These are phyloP conservation scores for Naganishia vishniacii DNA, from an alignment of 768 basidiomycete species.

Conservation along the genomic window DNA sequence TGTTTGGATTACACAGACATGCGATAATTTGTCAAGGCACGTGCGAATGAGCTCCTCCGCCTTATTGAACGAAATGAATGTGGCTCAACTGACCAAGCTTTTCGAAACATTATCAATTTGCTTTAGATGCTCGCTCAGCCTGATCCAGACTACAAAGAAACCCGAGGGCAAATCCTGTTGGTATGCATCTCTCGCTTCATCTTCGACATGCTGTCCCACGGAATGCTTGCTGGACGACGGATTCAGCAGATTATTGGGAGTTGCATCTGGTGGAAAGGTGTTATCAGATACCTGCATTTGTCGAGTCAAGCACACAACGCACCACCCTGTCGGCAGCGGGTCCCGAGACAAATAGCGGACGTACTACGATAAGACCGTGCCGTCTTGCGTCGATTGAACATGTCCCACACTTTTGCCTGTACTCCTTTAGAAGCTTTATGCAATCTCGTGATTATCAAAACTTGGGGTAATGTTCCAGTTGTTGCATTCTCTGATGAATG, in stretches of 20 bases:
- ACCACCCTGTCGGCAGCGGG: no score
- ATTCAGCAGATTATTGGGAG: no score
- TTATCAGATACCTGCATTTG: no score
- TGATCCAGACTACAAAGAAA: constrained; percentile 11
- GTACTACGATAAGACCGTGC: neutral
- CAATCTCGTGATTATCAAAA: constrained; percentile 15
- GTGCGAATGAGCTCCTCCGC: no score
- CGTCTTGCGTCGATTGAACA: neutral
- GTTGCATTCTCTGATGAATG: neutral
- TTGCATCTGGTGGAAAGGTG: no score
- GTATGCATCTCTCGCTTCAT: neutral
- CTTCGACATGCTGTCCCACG: neutral
- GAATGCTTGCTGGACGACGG: no score
- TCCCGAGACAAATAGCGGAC: no score
- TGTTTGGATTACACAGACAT: no score
- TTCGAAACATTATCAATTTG: neutral
- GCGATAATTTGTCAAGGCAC: no score
- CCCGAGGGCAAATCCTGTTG: neutral
- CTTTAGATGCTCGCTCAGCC: neutral
- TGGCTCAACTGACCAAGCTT: constrained; percentile 6
- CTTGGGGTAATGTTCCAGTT: neutral
- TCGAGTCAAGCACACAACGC: no score
- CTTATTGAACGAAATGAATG: no score
- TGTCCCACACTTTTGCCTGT: neutral
- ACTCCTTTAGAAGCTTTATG: neutral